Evolutionary conservation across 148 eudicot genomes (phyloP).

Genomic region (Tetragonia tetragonoides): DNA sequence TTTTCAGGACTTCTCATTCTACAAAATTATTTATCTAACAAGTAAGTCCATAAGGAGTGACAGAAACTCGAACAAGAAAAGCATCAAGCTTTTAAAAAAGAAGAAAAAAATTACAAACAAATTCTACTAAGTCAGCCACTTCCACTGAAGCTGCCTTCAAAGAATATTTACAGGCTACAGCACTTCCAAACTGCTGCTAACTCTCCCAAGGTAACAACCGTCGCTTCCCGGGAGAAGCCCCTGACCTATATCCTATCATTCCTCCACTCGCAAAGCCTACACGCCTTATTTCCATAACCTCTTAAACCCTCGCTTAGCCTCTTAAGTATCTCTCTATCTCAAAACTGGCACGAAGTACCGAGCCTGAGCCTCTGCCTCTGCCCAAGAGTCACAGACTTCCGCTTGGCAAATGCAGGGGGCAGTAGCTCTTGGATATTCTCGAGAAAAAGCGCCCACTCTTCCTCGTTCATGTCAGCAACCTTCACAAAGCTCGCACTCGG

Average conservation of each 20-base stretch:
- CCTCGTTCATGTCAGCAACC: conserved; percentile 84
- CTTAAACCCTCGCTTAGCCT: conserved; percentile 1
- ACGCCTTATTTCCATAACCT: conserved; percentile 25
- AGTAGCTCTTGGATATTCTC: conserved; percentile 80
- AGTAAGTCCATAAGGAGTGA: conserved; percentile 33
- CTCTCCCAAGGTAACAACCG: conserved; percentile 19
- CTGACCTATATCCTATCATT: conserved; percentile 22
- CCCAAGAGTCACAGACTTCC: conserved; percentile 53
- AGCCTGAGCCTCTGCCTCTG: conserved; percentile 92
- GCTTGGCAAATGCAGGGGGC: conserved; percentile 59
- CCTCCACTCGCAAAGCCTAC: conserved; percentile 34
- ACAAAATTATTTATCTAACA: conserved; percentile 48
- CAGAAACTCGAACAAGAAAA: background rate
- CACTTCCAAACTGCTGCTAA: conserved; percentile 27
- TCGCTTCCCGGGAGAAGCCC: conserved; percentile 26
- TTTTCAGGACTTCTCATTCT: conserved; percentile 16
- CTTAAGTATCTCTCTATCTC: conserved; percentile 30
- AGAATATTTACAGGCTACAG: conserved; percentile 60
- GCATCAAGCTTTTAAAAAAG: conserved; percentile 12
- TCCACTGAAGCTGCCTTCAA: conserved; percentile 36
- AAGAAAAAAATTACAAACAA: conserved; percentile 33
- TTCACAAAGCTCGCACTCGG: conserved; percentile 70
- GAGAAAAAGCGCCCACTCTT: conserved; percentile 69
- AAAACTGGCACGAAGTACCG: conserved; percentile 99
- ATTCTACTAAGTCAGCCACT: conserved; percentile 33